A percentile compares a stretch with the other conserved stretches of the same genome.
Conservation (phyloP, 495 filamentous ascomycete genomes). For the Penicillium argentinense region DNA sequence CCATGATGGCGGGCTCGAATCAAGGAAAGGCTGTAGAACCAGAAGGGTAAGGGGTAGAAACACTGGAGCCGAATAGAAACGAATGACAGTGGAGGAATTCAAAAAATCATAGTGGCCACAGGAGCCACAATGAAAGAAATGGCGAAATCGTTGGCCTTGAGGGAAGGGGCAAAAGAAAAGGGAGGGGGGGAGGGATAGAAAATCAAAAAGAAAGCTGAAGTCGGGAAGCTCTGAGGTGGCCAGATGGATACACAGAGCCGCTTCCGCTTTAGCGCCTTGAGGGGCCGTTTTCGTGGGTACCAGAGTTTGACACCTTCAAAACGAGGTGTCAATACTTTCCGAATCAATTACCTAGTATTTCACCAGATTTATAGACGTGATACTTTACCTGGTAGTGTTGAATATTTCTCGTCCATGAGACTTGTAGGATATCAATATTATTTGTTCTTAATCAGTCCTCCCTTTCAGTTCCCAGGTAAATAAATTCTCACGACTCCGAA, state of each 20-base stretch:
- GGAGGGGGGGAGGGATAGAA: slow-evolving; percentile 10
- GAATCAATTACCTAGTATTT: too few species aligned
- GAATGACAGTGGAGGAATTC: slow-evolving; percentile 4
- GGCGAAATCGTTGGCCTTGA: too few species aligned
- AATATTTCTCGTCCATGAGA: too few species aligned
- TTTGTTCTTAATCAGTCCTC: too few species aligned
- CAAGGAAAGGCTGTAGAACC: neutral
- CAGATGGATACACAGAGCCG: slow-evolving; percentile 20
- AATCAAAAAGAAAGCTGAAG: neutral
- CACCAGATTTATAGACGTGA: too few species aligned
- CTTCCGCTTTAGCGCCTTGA: slow-evolving; percentile 19
- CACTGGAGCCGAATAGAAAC: neutral
- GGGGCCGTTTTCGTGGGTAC: too few species aligned
- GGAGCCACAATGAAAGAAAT: slow-evolving; percentile 5
- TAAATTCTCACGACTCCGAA: too few species aligned
- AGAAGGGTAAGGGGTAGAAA: slow-evolving; percentile 2
- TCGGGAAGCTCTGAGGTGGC: slow-evolving; percentile 17
- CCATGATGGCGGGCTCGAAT: slow-evolving; percentile 22
- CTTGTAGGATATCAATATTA: too few species aligned
- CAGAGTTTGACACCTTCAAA: too few species aligned
- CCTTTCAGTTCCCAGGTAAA: too few species aligned
- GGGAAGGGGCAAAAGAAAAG: slow-evolving; percentile 7
- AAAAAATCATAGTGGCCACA: slow-evolving; percentile 7
- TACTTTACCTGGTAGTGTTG: too few species aligned
- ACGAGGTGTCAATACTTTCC: too few species aligned